Conservation (phyloP, 495 filamentous ascomycete species). For the Penicillium roqueforti region DNA sequence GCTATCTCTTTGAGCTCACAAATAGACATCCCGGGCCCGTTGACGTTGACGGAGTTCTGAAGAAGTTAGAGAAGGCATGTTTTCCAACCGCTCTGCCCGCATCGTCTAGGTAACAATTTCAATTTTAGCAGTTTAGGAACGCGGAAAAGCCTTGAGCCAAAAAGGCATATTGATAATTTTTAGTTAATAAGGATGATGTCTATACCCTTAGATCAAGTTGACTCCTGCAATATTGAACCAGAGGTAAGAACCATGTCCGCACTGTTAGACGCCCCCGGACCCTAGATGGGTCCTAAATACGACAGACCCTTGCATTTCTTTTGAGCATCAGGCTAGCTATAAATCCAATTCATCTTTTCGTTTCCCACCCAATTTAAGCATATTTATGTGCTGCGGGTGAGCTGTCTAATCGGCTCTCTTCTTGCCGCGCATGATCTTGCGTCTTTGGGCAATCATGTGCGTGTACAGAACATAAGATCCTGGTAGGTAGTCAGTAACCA, state of each 20-base stretch:
- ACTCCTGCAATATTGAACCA: neutral
- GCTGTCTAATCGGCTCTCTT: slow-evolving; percentile 23
- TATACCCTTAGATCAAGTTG: too few species aligned
- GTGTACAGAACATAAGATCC: slow-evolving; percentile 85
- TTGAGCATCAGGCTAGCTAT: neutral
- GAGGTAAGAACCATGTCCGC: neutral
- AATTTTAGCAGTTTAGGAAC: too few species aligned
- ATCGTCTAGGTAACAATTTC: too few species aligned
- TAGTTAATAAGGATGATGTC: too few species aligned
- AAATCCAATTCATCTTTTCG: neutral
- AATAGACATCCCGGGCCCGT: too few species aligned
- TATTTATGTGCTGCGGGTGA: neutral
- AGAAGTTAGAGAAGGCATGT: too few species aligned
- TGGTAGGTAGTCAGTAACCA: slow-evolving; percentile 33
- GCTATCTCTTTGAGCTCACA: too few species aligned
- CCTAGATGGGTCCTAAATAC: neutral
- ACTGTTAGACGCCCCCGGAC: too few species aligned
- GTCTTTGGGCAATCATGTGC: slow-evolving; percentile 88
- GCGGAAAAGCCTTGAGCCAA: too few species aligned
- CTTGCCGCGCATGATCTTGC: slow-evolving; percentile 58
- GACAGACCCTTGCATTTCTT: neutral
- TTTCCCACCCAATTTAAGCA: neutral
- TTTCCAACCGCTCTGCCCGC: too few species aligned
- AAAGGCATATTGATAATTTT: too few species aligned
- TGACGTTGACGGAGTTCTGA: too few species aligned